Evolutionary conservation across 164 flowering plant species (phyloP), one percentile per base, ranked within the genome.

Genomic region (Brasenia schreberi): DNA sequence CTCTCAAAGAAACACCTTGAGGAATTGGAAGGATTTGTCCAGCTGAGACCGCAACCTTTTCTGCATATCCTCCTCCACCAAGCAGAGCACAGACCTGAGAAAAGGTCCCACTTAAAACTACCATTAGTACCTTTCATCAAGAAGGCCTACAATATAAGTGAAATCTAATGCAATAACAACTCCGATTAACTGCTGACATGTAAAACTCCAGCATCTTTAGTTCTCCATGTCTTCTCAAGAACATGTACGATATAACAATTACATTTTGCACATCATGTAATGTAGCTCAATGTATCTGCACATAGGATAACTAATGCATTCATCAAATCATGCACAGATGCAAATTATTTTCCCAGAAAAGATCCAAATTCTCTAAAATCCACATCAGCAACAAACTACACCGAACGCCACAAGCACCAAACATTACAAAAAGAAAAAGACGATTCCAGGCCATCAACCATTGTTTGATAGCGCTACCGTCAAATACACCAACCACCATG

Each of bases 41-140:
- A 19, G 80, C 85, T 6, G 96, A 89, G 61, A 91, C 96, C 61
- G 87, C 89, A 14, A 94, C 97, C 76, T 89, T 91, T 75, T 94
- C 99, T 5, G 97, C 97, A 75, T 94, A 94, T 12, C 97, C 96
- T 64, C 99, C 99, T 70, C 97, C 97, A 73, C 79, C 73, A 59
- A 91, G 83, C 69, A 94, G 87, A 75, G 99, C 99, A 85, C 99
- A 94, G 4, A 94, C 99, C 99, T 94, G 66, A 7, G 19, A 62
- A 71, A 69, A n/a, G 7, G 12, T 64, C n/a, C 44, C 45, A 5
- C 0, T 27, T 17, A 10, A 43, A 23, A 45, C 52, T 10, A 52
- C 59, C 12, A 56, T 45, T 45, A 45, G 53, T 7, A 45, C 53
- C 53, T 45, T 45, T 45, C 7, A 7, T 45, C 27, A 23, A 23